Evolutionary conservation across 2,329 filamentous ascomycete species (phyloP).

Genomic region (Cytospora leucostoma): DNA sequence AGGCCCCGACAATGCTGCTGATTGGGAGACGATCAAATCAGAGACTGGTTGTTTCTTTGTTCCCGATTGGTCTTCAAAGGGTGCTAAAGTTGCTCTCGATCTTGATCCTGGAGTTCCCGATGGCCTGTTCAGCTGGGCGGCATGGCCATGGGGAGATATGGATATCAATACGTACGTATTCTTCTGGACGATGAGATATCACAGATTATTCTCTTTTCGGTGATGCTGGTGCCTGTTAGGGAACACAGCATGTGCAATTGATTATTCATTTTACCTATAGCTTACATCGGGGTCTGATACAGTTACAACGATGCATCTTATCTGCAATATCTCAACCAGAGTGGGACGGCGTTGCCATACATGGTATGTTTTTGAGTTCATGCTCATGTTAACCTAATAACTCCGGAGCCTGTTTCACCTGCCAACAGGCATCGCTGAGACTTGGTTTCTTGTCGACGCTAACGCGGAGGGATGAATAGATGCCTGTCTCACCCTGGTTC

Average conservation of each 20-base stretch:
- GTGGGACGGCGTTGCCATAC: constrained; percentile 37
- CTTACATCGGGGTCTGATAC: too few relatives aligned
- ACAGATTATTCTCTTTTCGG: too few relatives aligned
- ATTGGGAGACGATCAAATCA: constrained; percentile 48
- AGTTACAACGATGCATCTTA: constrained; percentile 37
- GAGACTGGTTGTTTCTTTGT: constrained; percentile 42
- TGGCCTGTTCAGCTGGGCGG: constrained; percentile 42
- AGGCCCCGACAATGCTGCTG: constrained; percentile 42
- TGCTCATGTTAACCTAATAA: too few relatives aligned
- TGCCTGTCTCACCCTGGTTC: constrained; percentile 61
- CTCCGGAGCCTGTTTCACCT: too few relatives aligned
- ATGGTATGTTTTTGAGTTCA: constrained; percentile 45
- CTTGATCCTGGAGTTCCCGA: constrained; percentile 33
- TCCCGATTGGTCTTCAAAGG: constrained; percentile 49
- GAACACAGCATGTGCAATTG: too few relatives aligned
- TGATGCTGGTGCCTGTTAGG: too few relatives aligned
- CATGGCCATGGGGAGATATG: constrained; percentile 40
- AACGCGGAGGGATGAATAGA: constrained; percentile 29
- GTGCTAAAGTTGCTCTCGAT: constrained; percentile 34
- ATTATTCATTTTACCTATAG: too few relatives aligned
- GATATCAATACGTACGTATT: constrained; percentile 34
- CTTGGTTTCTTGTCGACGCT: too few relatives aligned
- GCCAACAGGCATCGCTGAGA: too few relatives aligned
- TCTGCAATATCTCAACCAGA: constrained; percentile 34
- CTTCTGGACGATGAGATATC: too few relatives aligned